Evolutionary conservation across 805 yeast genomes (phyloP), one percentile per base, ranked within the genome.

Genomic region (Saturnispora serradocipensis): DNA sequence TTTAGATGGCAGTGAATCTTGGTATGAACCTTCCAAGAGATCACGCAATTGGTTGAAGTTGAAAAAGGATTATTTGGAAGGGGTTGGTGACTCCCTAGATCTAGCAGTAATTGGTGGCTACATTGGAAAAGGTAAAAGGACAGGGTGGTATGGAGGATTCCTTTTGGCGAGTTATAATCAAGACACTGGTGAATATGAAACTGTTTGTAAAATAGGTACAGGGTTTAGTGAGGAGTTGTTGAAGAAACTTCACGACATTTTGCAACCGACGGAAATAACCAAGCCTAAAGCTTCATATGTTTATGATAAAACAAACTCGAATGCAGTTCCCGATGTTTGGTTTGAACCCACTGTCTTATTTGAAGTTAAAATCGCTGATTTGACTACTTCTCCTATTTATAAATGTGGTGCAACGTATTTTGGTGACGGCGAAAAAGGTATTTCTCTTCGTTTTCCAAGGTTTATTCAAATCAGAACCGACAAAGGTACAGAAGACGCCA

Each of bases 161-260:
- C 67, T 93, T 39, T 72, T 93, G 48, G 98, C 96, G 0, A 84
- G 95, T 30, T 91, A 88, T 63, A 93, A 93, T 61, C 82, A 81
- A 51, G 97, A 91, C 53, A 78, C 88, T 0, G 98, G 95, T 22
- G 97, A 90, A 61, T 88, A 78, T 64, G 98, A 93, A 67, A 86
- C 97, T 0, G 84, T 95, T 42, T 93, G 99, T 71, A 93, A 93
- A 66, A 90, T 95, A 51, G 99, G 99, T 46, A 93, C 99, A 0
- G 99, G 99, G 0, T 93, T 93, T 63, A 80, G 89, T 40, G 99
- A 93, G 58, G 97, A 84, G 57, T 77, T 82, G 61, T 73, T 93
- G 52, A 80, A 79, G 35, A 68, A 68, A 27, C 65, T 93, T 32
- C 73, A 82, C 59, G 77, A 75, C 25, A 72, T 72, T 46, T 73